Conservation (phyloP, 1,284 basidiomycete species). For the Rhodotorula sp. region DNA sequence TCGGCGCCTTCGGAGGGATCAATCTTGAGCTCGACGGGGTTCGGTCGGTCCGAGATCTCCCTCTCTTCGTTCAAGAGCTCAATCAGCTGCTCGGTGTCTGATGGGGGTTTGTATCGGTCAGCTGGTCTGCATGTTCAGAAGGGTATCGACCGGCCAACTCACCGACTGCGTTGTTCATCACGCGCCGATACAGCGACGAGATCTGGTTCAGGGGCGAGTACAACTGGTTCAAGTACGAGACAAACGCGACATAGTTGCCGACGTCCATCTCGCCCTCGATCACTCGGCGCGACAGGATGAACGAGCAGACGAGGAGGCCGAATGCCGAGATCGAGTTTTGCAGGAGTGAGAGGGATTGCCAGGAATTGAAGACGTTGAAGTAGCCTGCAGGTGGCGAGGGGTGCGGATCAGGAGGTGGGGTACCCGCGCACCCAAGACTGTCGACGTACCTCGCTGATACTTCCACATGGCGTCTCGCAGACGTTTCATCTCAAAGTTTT, state of each 20-base stretch:
- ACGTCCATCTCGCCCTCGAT: constrained; percentile 53
- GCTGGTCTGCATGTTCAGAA: too few species aligned
- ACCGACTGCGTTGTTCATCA: constrained; percentile 44
- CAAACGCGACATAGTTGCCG: constrained; percentile 53
- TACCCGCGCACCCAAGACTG: too few species aligned
- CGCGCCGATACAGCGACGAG: constrained; percentile 53
- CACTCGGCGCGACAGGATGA: constrained; percentile 69
- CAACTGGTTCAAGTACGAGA: constrained; percentile 52
- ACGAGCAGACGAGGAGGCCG: constrained; percentile 71
- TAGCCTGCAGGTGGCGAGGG: constrained; percentile 53
- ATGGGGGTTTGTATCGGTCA: constrained; percentile 50
- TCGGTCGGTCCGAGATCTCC: constrained; percentile 75
- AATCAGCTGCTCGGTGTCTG: constrained; percentile 73
- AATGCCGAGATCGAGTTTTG: constrained; percentile 70
- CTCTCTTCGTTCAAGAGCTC: constrained; percentile 69
- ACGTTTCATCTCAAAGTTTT: constrained; percentile 71
- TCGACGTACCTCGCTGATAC: constrained; percentile 58
- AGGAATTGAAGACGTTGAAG: constrained; percentile 49
- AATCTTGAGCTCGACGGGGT: constrained; percentile 70
- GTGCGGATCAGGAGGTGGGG: neutral
- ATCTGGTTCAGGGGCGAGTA: constrained; percentile 63
- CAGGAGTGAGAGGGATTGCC: constrained; percentile 29
- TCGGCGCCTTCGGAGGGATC: constrained; percentile 57
- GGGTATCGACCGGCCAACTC: too few species aligned
- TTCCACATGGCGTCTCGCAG: constrained; percentile 70